Base-by-base conservation (phyloP, 2,329 filamentous ascomycete genomes). In the Fusarium verrucosum region DNA sequence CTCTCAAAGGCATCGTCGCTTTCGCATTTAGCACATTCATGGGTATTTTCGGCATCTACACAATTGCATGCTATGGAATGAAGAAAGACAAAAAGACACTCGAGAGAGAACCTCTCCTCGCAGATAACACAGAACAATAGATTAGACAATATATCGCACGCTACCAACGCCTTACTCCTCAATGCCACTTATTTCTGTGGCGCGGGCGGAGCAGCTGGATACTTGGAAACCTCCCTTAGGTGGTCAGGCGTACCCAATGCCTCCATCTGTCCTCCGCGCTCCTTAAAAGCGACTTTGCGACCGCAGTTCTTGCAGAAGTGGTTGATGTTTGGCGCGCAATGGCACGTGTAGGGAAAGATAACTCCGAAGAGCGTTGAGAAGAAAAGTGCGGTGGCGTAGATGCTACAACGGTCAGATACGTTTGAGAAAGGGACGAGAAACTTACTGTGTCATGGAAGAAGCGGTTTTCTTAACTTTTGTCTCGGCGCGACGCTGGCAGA, bases 21-120 rank as follows among this genome's bases (percentile, higher is more conserved):
- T 77, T 95, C 66, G 88, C 89, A 3, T 92, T 94, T 72, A 92
- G 89, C 71, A 85, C 84, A 63, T 62, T 93, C 4, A 83, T 84
- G 16, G 92, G 90, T 4, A 79, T 93, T 44, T 68, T 92, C 8
- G 92, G 92, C 10, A 81, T 93, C 68, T 82, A 77, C 0, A 85
- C 87, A 13, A 87, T 95, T 52, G 83, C 81, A 2, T 88, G 89
- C 62, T 94, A 91, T 75, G 89, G 87, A 20, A 52, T 72, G 52
- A 62, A 59, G 44, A 58, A 62, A 6, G 52, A 44, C 13, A 52
- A 58, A 37, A 58, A 54, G 44, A 69, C 43, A 5, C 62, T 65
- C 10, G 70, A 72, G 56, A 54, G 62, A 55, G 68, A 69, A 44
- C 70, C 70, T 3, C 57, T 72, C 3, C 50, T 72, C 4, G 70